phyloP scores from a whole-genome alignment of 345 rosid genomes.

The Acer negundo region DNA sequence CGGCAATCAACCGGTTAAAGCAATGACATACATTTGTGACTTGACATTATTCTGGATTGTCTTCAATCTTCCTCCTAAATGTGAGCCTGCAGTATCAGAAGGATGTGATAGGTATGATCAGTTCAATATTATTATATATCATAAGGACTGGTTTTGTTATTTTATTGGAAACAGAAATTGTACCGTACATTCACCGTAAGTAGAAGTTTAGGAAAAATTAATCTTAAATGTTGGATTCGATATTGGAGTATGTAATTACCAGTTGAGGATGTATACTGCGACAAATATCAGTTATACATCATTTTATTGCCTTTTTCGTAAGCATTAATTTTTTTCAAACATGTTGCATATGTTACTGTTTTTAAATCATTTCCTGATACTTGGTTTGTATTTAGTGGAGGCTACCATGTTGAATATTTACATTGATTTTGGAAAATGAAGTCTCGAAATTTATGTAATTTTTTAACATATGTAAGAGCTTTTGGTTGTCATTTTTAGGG shows the following conservation, averaged over 20 bases:
- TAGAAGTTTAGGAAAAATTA: not conserved
- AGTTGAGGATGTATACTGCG: not conserved
- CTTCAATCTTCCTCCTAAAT: conserved; percentile 57
- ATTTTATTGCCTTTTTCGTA: not conserved
- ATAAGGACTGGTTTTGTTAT: not conserved
- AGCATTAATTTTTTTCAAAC: not conserved
- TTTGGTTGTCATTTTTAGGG: not conserved
- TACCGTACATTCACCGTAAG: not conserved
- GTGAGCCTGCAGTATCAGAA: conserved; percentile 57
- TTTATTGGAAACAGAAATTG: not conserved
- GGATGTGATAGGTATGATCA: conserved; percentile 56
- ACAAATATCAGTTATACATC: not conserved
- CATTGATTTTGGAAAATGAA: not conserved
- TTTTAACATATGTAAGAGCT: not conserved
- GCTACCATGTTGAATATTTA: not conserved
- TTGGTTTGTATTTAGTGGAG: not conserved
- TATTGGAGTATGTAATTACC: not conserved
- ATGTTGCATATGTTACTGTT: not conserved
- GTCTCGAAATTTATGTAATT: too few relatives aligned
- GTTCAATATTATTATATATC: conserved; percentile 10
- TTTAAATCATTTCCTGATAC: not conserved
- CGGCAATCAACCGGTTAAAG: conserved; percentile 80
- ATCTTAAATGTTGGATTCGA: not conserved
- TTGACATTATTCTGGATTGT: conserved; percentile 70
- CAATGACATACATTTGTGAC: conserved; percentile 53